These are phyloP conservation scores for Termitomyces sp. DNA, from an alignment of 768 basidiomycete species.

Conservation along the genomic window DNA sequence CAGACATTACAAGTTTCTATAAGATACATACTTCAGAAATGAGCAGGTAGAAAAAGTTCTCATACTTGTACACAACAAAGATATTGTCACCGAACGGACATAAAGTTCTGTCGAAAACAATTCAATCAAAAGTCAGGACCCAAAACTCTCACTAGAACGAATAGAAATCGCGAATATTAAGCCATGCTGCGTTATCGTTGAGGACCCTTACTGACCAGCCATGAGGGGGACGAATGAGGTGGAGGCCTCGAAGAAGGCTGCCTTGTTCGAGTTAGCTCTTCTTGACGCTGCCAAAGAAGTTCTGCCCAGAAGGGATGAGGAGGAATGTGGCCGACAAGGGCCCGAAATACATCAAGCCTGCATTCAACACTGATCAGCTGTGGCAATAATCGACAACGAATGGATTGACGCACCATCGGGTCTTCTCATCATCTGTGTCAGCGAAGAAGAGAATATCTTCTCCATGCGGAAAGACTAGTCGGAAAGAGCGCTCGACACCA, in stretches of 20 bases:
- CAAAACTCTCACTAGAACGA: not conserved
- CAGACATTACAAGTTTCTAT: conserved; percentile 15
- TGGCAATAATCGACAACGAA: not conserved
- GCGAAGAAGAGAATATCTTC: conserved; percentile 89
- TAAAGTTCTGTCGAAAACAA: not conserved
- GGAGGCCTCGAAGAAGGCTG: conserved; percentile 8
- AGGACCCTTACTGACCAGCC: conserved; percentile 19
- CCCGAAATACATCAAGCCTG: conserved; percentile 84
- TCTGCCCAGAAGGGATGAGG: conserved; percentile 94
- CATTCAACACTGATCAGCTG: conserved; percentile 2
- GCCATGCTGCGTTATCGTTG: conserved; percentile 12
- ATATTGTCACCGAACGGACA: not conserved
- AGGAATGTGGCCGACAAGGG: conserved; percentile 86
- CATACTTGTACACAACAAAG: conserved; percentile 4
- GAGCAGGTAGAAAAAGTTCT: not conserved
- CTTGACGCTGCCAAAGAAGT: conserved; percentile 81
- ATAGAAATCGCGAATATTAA: not conserved
- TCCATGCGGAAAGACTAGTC: conserved; percentile 71
- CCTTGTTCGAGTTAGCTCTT: conserved; percentile 29
- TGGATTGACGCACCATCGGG: conserved; percentile 61
- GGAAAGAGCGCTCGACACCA: conserved; percentile 81
- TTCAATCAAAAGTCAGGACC: conserved; percentile 3
- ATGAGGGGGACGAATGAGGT: conserved; percentile 16
- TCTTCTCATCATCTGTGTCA: conserved; percentile 86
- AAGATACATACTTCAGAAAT: conserved; percentile 1